phyloP scores from a whole-genome alignment of 306 rosid species.

The Erythrophleum fordii region DNA sequence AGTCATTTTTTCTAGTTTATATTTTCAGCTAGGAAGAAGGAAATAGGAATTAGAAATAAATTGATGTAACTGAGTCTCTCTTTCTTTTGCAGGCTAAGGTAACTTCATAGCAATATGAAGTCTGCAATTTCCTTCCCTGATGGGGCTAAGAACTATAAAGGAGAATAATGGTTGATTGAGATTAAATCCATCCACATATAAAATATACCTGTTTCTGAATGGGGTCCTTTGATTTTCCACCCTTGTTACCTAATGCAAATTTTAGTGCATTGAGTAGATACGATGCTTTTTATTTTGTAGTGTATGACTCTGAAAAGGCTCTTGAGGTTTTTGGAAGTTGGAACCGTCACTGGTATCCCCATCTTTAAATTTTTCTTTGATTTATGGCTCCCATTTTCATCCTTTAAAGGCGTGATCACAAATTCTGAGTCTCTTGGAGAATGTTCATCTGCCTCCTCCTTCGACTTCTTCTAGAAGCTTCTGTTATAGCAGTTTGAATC shows the following conservation, averaged over 20 bases:
- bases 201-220: conserved; percentile 51
- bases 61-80: conserved; percentile 20
- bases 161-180: too few species aligned
- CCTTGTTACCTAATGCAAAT: conserved; percentile 41
- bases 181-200: too few species aligned
- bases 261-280: conserved; percentile 53
- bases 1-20: background rate
- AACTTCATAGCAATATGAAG: conserved; percentile 20
- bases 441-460: conserved; percentile 14
- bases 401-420: conserved; percentile 48
- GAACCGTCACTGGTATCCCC: conserved; percentile 31
- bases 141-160: conserved; percentile 36
- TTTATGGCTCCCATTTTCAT: conserved; percentile 6
- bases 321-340: conserved; percentile 49
- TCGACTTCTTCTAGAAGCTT: conserved; percentile 50
- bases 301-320: conserved; percentile 52
- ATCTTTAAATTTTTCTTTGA: conserved; percentile 23
- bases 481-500: conserved; percentile 56
- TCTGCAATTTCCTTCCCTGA: conserved; percentile 27
- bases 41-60: background rate
- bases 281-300: too few species aligned
- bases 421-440: background rate
- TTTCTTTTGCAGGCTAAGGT: conserved; percentile 56
- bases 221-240: conserved; percentile 35
- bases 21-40: conserved; percentile 1